Evolutionary conservation across 202 grass and related monocot genomes (phyloP).

Genomic region (Sporobolus alterniflorus): DNA sequence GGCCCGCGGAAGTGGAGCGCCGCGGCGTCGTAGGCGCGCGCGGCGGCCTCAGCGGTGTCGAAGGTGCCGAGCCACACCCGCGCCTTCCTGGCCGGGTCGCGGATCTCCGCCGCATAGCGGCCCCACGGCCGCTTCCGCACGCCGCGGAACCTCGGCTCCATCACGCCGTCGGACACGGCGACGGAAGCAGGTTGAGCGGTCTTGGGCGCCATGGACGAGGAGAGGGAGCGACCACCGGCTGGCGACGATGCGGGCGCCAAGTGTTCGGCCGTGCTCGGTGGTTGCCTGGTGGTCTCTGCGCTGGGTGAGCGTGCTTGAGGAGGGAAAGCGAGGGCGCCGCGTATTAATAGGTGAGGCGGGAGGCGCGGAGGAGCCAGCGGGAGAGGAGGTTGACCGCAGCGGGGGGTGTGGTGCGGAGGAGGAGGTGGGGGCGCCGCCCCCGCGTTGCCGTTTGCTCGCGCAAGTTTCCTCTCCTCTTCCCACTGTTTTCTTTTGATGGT

Average conservation of each 20-base stretch:
- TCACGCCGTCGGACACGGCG: conserved; percentile 12
- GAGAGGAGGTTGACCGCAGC: conserved; percentile 49
- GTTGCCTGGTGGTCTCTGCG: neutral
- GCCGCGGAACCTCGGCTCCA: conserved; percentile 76
- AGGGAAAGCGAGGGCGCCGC: neutral
- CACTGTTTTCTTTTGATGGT: neutral
- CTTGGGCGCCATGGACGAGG: conserved; percentile 60
- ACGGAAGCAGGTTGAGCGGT: conserved; percentile 1
- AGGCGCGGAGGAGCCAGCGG: conserved; percentile 39
- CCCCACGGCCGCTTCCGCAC: conserved; percentile 89
- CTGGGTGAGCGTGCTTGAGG: conserved; percentile 5
- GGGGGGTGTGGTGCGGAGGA: neutral
- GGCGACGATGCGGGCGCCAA: conserved; percentile 1
- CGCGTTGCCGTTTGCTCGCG: conserved; percentile 13
- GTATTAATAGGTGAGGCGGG: conserved; percentile 61
- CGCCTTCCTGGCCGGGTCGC: conserved; percentile 67
- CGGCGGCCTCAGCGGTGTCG: conserved; percentile 90
- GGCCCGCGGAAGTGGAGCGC: conserved; percentile 79
- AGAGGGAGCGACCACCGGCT: neutral
- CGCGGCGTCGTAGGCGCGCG: conserved; percentile 84
- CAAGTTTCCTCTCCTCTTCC: neutral
- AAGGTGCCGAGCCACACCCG: conserved; percentile 99
- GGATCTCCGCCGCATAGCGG: conserved; percentile 84
- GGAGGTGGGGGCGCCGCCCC: conserved; percentile 32
- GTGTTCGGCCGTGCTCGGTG: neutral